phyloP scores from a whole-genome alignment of 2,329 filamentous ascomycete genomes.

The Remersonia thermophila region DNA sequence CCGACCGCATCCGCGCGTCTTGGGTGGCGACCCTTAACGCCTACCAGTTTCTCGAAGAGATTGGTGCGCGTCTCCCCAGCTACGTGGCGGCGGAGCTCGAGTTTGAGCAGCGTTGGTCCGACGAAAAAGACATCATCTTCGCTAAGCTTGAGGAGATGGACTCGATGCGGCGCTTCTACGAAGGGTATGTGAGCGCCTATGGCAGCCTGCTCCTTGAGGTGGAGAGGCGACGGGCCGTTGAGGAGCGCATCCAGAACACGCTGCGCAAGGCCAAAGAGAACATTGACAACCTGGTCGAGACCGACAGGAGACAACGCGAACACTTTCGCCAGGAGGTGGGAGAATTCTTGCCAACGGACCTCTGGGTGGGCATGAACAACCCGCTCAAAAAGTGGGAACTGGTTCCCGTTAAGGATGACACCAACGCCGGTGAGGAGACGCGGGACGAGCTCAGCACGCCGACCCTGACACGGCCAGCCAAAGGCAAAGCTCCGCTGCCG shows the following conservation, averaged over 20 bases:
- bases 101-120: slow-evolving; percentile 57
- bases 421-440: background rate
- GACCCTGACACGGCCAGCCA: slow-evolving; percentile 3
- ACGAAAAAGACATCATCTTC: slow-evolving; percentile 58
- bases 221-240: slow-evolving; percentile 58
- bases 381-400: slow-evolving; percentile 42
- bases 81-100: slow-evolving; percentile 53
- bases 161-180: slow-evolving; percentile 69
- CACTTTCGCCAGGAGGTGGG: slow-evolving; percentile 71
- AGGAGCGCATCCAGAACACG: slow-evolving; percentile 61
- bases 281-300: slow-evolving; percentile 60
- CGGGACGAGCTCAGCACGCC: slow-evolving; percentile 9
- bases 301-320: slow-evolving; percentile 62
- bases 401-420: slow-evolving; percentile 24
- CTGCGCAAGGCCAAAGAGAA: slow-evolving; percentile 67
- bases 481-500: slow-evolving; percentile 1
- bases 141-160: slow-evolving; percentile 64
- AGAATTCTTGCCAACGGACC: slow-evolving; percentile 74
- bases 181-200: slow-evolving; percentile 75
- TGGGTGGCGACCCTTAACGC: slow-evolving; percentile 49
- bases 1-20: slow-evolving; percentile 41
- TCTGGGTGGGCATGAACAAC: slow-evolving; percentile 68
- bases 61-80: slow-evolving; percentile 51
- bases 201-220: slow-evolving; percentile 75
- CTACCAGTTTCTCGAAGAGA: slow-evolving; percentile 53